phyloP scores from a whole-genome alignment of 768 basidiomycete genomes.

The Pisolithus tinctorius region DNA sequence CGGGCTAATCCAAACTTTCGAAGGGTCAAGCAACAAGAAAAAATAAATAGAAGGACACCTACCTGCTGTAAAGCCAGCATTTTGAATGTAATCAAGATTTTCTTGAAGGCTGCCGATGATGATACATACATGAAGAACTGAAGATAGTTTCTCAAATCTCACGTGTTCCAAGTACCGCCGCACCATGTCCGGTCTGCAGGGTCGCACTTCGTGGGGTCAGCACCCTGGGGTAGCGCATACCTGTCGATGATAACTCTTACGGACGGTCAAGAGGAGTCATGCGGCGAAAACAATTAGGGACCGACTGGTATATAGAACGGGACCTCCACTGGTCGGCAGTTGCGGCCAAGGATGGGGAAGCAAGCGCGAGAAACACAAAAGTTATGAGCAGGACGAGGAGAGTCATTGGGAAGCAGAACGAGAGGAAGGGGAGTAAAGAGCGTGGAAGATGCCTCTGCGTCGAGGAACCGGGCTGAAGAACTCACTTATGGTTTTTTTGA shows the following conservation, averaged over 20 bases:
- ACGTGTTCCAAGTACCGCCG: constrained; percentile 81
- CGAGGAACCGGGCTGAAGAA: not conserved
- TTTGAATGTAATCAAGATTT: constrained; percentile 81
- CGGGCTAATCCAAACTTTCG: constrained; percentile 75
- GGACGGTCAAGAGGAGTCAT: not conserved
- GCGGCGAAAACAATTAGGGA: not conserved
- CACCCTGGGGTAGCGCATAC: constrained; percentile 59
- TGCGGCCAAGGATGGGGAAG: constrained; percentile 33
- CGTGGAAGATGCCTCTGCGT: not conserved
- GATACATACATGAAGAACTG: not conserved
- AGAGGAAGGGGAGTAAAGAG: not conserved
- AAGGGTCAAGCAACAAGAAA: not conserved
- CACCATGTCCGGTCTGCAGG: constrained; percentile 63
- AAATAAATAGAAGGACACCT: constrained; percentile 9
- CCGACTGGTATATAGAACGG: constrained; percentile 76
- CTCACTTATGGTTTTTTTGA: too few species aligned
- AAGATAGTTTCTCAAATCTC: constrained; percentile 10
- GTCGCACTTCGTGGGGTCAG: constrained; percentile 48
- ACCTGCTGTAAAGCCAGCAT: constrained; percentile 78
- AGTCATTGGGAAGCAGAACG: not conserved
- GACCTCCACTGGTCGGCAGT: constrained; percentile 70
- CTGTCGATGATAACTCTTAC: constrained; percentile 66
- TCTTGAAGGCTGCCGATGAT: constrained; percentile 41
- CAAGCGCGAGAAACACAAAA: not conserved
- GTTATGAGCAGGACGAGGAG: not conserved